Evolutionary conservation across 805 yeast genomes (phyloP).

Genomic region (Jamesozyma rosinii): DNA sequence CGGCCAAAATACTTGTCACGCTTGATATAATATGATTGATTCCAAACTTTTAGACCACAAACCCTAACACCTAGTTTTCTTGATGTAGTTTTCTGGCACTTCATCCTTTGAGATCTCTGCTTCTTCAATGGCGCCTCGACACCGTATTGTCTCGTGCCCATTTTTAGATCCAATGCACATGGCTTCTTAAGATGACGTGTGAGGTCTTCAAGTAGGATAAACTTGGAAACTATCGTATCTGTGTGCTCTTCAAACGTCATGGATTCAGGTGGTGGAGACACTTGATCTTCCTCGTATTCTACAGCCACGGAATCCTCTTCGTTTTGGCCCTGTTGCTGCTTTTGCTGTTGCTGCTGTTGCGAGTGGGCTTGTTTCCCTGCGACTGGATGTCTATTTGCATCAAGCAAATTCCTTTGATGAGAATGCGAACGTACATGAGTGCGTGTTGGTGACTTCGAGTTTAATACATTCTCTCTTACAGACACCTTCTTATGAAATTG

Average conservation of each 20-base stretch:
- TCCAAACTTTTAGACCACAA: constrained; percentile 91
- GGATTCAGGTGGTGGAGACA: constrained; percentile 4
- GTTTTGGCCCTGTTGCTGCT: neutral
- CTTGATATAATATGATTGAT: constrained; percentile 45
- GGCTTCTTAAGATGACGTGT: constrained; percentile 77
- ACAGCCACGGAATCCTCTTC: neutral
- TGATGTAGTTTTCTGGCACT: constrained; percentile 77
- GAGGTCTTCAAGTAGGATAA: constrained; percentile 80
- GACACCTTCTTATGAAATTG: constrained; percentile 25
- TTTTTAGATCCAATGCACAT: constrained; percentile 87
- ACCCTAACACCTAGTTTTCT: constrained; percentile 78
- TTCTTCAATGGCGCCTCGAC: constrained; percentile 75
- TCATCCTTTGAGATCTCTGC: constrained; percentile 66
- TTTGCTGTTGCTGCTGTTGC: neutral
- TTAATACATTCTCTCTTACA: constrained; percentile 13
- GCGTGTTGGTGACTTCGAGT: neutral
- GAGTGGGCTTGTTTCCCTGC: neutral
- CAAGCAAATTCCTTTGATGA: neutral
- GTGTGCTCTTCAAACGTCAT: constrained; percentile 11
- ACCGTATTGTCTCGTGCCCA: constrained; percentile 98
- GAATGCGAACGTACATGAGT: constrained; percentile 1
- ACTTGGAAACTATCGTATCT: constrained; percentile 39
- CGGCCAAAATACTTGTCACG: constrained; percentile 93
- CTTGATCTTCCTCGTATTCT: neutral
- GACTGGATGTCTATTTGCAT: neutral